Evolutionary conservation across 805 yeast genomes (phyloP), one percentile per base, ranked within the genome.

Genomic region (Metahyphopichia silvanorum): DNA sequence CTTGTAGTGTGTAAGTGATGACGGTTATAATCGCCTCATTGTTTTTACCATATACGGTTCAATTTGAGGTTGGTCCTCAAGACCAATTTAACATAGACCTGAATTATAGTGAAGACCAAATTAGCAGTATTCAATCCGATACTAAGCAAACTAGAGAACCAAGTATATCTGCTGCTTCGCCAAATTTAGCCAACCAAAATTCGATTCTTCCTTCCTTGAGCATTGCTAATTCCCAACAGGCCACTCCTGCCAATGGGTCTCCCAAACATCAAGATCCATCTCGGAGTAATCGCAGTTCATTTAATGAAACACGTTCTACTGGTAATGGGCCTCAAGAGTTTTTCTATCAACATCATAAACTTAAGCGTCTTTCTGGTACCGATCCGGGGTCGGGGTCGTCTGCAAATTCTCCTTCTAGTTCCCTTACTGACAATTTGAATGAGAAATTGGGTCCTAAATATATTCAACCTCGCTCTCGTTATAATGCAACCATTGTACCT

Each of bases 21-120:
- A 77, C 86, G 7, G 64, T 82, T 16, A 75, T 80, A 26, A 74
- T 83, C 17, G 88, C 84, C 11, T 79, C 91, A 11, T 61, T 83
- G 76, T 82, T 82, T 45, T 63, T 83, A 29, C 93, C 93, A 2
- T 78, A 78, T 47, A 79, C 87, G 3, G 87, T 82, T n/a, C 85
- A 82, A 42, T 76, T 76, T 42, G 77, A 76, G 41, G 71, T 76
- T 5, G 55, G 45, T n/a, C 38, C 51, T 8, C 45, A 43, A 16
- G 33, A 30, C 9, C 36, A 36, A 9, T 29, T 25, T 19, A 31
- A 37, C 16, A 21, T 21, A 6, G 42, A 38, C 18, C 11, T 17
- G 14, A 31, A 29, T 18, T 25, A 22, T 8, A 11, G 22, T 16
- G 20, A 18, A 12, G 17, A 6, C 27, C 34, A 38, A 17, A 31